phyloP scores from a whole-genome alignment of 495 filamentous ascomycete genomes.

The Penicillium roqueforti region DNA sequence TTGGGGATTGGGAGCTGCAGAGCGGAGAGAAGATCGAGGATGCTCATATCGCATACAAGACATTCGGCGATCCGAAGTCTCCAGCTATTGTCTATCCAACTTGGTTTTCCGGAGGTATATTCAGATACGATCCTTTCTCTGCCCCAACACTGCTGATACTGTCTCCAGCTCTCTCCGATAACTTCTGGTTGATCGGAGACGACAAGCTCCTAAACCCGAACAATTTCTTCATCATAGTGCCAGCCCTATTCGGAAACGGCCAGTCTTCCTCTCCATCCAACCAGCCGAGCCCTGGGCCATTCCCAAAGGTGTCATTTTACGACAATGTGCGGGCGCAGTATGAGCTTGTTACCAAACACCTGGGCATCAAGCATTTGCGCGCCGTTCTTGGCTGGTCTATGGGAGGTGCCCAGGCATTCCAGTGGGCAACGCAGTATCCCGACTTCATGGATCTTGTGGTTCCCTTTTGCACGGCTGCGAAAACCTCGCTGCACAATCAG shows the following conservation, averaged over 20 bases:
- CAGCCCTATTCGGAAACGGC: conserved; percentile 69
- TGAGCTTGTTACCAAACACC: conserved; percentile 57
- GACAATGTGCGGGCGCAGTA: conserved; percentile 70
- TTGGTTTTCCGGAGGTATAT: conserved; percentile 62
- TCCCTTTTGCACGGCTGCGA: conserved; percentile 66
- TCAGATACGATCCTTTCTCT: not conserved
- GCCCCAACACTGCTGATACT: not conserved
- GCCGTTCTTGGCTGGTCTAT: conserved; percentile 69
- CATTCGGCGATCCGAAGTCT: conserved; percentile 57
- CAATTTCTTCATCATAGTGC: conserved; percentile 66
- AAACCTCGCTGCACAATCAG: conserved; percentile 65
- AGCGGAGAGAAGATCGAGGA: conserved; percentile 52
- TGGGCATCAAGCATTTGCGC: conserved; percentile 57
- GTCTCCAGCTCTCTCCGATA: conserved; percentile 52
- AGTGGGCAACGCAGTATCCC: conserved; percentile 70
- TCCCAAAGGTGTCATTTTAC: conserved; percentile 59
- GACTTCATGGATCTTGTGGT: conserved; percentile 63
- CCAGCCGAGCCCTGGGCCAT: conserved; percentile 49
- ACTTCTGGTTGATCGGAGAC: conserved; percentile 62
- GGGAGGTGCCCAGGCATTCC: conserved; percentile 64
- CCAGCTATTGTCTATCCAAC: conserved; percentile 68
- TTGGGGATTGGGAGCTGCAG: conserved; percentile 62
- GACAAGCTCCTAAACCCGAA: conserved; percentile 56
- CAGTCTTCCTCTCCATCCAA: conserved; percentile 69
- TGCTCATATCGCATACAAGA: conserved; percentile 66